phyloP scores from a whole-genome alignment of 148 eudicot species.

The Simmondsia chinensis region DNA sequence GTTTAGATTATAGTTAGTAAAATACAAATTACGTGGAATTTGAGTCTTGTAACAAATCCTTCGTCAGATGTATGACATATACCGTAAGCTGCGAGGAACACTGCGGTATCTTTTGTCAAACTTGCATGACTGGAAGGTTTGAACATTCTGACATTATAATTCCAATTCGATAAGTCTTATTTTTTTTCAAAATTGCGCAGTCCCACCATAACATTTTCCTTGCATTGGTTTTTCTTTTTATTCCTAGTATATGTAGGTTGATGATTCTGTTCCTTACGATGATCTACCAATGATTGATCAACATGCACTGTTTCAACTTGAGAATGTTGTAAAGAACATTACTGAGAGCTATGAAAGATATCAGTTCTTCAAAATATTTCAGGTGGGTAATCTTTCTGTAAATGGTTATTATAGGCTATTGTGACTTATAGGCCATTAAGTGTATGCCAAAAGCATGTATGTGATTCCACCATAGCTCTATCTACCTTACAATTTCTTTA shows the following conservation, averaged over 20 bases:
- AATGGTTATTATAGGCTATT: background rate
- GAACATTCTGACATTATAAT: too few relatives aligned
- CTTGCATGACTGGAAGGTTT: conserved; percentile 91
- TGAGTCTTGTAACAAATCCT: too few relatives aligned
- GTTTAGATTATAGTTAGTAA: too few relatives aligned
- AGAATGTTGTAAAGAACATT: conserved; percentile 70
- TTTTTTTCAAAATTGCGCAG: background rate
- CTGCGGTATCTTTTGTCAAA: conserved; percentile 87
- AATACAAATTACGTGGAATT: too few relatives aligned
- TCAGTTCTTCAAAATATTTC: conserved; percentile 92
- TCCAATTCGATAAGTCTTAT: too few relatives aligned
- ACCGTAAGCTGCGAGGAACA: conserved; percentile 96
- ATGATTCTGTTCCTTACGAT: conserved; percentile 48
- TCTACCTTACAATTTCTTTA: too few relatives aligned
- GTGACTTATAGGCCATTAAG: too few relatives aligned
- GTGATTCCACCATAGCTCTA: too few relatives aligned
- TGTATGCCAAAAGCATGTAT: too few relatives aligned
- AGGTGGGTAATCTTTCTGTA: conserved; percentile 33
- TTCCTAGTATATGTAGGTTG: conserved; percentile 35
- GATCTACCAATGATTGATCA: conserved; percentile 82
- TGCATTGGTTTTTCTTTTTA: background rate
- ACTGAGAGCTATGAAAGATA: conserved; percentile 77
- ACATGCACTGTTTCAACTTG: conserved; percentile 89
- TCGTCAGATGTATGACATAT: conserved; percentile 96
- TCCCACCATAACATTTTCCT: too few relatives aligned